phyloP scores from a whole-genome alignment of 495 filamentous ascomycete species.

The Filosporella fistucella region DNA sequence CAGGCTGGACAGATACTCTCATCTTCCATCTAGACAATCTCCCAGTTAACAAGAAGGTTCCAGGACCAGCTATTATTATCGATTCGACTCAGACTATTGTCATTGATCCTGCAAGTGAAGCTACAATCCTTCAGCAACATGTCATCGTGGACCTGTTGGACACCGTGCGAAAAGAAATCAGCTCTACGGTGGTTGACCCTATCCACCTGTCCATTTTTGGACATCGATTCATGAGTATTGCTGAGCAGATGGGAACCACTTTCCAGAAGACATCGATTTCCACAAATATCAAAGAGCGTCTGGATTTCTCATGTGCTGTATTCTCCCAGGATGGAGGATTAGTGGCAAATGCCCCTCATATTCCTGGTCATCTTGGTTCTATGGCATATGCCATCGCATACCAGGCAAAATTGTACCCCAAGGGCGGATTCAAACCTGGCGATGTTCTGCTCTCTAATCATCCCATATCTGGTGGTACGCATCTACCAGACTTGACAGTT shows the following conservation, averaged over 20 bases:
- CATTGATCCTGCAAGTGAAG: slow-evolving; percentile 28
- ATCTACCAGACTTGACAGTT: slow-evolving; percentile 27
- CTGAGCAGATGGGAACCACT: slow-evolving; percentile 54
- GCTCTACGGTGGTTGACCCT: slow-evolving; percentile 48
- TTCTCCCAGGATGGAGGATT: slow-evolving; percentile 36
- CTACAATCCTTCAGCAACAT: slow-evolving; percentile 41
- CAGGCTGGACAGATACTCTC: neutral
- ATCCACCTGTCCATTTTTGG: slow-evolving; percentile 94
- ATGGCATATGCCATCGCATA: slow-evolving; percentile 26
- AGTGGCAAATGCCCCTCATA: slow-evolving; percentile 37
- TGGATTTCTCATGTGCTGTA: slow-evolving; percentile 40
- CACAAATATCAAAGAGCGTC: slow-evolving; percentile 40
- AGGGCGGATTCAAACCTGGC: slow-evolving; percentile 15
- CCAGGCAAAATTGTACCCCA: slow-evolving; percentile 17
- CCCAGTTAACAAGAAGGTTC: neutral
- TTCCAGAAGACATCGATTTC: slow-evolving; percentile 36
- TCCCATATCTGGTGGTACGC: slow-evolving; percentile 22
- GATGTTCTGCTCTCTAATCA: slow-evolving; percentile 26
- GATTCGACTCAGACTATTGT: slow-evolving; percentile 26
- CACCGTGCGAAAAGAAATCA: slow-evolving; percentile 23
- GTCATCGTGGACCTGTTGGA: slow-evolving; percentile 10
- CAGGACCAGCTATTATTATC: slow-evolving; percentile 22
- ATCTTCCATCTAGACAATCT: neutral
- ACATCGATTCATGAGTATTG: slow-evolving; percentile 97
- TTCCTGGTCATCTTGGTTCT: slow-evolving; percentile 23